phyloP scores from a whole-genome alignment of 2,329 filamentous ascomycete genomes.

The Cryphonectria japonica region DNA sequence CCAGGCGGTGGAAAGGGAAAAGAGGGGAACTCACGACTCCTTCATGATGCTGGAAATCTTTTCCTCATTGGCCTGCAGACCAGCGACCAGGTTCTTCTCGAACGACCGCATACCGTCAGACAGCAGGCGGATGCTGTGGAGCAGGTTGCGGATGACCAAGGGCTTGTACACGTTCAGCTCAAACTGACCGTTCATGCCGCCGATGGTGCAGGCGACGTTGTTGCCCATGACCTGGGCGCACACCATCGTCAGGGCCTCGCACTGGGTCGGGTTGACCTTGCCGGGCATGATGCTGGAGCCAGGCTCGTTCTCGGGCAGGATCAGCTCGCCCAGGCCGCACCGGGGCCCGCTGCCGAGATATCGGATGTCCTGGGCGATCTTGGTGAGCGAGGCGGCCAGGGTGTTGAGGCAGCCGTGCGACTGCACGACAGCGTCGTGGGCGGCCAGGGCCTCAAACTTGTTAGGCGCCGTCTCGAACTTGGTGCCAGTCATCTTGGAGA shows the following conservation, averaged over 20 bases:
- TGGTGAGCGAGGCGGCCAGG: constrained; percentile 86
- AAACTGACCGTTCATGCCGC: constrained; percentile 97
- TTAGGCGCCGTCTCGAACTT: constrained; percentile 96
- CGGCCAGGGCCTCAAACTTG: constrained; percentile 97
- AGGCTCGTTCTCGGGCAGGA: constrained; percentile 96
- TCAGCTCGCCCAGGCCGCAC: constrained; percentile 91
- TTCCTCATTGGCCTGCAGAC: constrained; percentile 90
- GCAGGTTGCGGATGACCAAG: constrained; percentile 89
- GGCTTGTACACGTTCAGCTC: constrained; percentile 99
- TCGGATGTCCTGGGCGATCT: constrained; percentile 97
- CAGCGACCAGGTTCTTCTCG: constrained; percentile 87
- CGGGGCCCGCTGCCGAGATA: constrained; percentile 96
- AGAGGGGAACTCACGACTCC: constrained; percentile 83
- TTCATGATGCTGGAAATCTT: constrained; percentile 89
- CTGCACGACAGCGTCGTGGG: constrained; percentile 95
- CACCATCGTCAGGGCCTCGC: constrained; percentile 96
- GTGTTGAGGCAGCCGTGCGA: constrained; percentile 94
- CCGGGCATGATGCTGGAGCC: constrained; percentile 98
- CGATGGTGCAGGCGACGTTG: constrained; percentile 88
- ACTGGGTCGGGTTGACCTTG: constrained; percentile 99
- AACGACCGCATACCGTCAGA: constrained; percentile 94
- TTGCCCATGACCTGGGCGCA: constrained; percentile 98
- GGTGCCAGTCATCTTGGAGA: constrained; percentile 88
- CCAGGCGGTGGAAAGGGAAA: too few species aligned
- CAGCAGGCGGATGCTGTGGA: constrained; percentile 88